Percentiles rank a stretch among this genome's conserved stretches.
Conservation (phyloP, 345 rosid species). For the Brassica incana region DNA sequence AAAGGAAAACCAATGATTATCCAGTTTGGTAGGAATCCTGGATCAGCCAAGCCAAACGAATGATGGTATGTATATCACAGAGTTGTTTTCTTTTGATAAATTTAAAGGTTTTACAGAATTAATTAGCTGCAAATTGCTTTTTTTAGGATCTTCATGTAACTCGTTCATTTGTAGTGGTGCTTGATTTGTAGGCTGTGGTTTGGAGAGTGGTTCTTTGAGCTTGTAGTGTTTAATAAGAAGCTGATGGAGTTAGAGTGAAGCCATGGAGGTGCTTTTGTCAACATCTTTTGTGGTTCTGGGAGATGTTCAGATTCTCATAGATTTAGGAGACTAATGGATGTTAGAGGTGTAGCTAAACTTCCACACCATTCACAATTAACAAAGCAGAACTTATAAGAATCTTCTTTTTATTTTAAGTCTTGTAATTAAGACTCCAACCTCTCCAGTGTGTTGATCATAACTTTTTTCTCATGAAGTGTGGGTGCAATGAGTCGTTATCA, state of each 20-base stretch:
- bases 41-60: constrained; percentile 52
- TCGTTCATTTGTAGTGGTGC: not conserved
- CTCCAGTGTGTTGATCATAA: not conserved
- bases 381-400: not conserved
- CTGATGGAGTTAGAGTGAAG: constrained; percentile 65
- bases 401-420: not conserved
- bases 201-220: constrained; percentile 85
- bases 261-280: constrained; percentile 79
- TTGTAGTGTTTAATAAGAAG: constrained; percentile 55
- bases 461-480: not conserved
- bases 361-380: constrained; percentile 48
- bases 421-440: not conserved
- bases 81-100: constrained; percentile 9
- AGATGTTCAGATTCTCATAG: constrained; percentile 63
- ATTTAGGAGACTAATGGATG: constrained; percentile 56
- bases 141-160: not conserved
- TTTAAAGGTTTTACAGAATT: not conserved
- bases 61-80: not conserved
- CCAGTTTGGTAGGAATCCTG: constrained; percentile 82
- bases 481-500: not conserved
- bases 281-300: constrained; percentile 61
- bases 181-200: constrained; percentile 38
- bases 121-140: not conserved
- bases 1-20: constrained; percentile 92
- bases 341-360: constrained; percentile 47